These are phyloP conservation scores for Aspergillus sp. DNA, from an alignment of 2,329 filamentous ascomycete genomes.

Conservation along the genomic window DNA sequence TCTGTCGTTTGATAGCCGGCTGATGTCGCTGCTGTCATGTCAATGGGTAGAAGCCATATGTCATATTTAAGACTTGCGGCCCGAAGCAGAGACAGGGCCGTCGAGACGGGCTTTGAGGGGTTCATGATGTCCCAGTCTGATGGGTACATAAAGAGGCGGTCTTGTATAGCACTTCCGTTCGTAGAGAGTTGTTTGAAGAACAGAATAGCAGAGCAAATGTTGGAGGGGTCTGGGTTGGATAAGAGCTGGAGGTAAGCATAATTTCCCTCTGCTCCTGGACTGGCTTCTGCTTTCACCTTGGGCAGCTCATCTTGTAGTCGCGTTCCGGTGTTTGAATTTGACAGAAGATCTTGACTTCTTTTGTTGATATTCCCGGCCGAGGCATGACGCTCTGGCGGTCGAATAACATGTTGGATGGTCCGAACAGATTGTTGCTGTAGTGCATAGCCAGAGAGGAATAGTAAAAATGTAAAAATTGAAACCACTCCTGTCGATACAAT, in stretches of 20 bases:
- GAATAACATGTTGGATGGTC: constrained; percentile 72
- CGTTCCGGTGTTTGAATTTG: not conserved
- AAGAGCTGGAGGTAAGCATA: constrained; percentile 48
- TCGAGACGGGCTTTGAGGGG: constrained; percentile 27
- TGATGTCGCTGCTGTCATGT: constrained; percentile 35
- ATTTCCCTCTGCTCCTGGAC: constrained; percentile 21
- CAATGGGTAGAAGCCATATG: constrained; percentile 43
- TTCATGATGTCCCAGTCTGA: constrained; percentile 43
- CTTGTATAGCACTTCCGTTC: constrained; percentile 35
- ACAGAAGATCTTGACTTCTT: constrained; percentile 20
- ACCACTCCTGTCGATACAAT: constrained; percentile 54
- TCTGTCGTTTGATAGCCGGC: constrained; percentile 35
- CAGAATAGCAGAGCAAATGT: constrained; percentile 47
- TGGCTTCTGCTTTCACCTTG: not conserved
- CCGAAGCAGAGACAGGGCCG: constrained; percentile 39
- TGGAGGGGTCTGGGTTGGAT: constrained; percentile 41
- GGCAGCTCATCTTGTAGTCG: not conserved
- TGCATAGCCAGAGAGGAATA: constrained; percentile 85
- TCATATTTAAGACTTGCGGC: constrained; percentile 40
- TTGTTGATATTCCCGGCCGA: constrained; percentile 20
- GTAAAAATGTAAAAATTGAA: constrained; percentile 72
- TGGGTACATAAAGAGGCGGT: constrained; percentile 49
- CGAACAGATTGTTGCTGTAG: constrained; percentile 83
- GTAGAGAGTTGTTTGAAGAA: constrained; percentile 43
- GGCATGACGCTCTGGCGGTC: constrained; percentile 19